Conservation (phyloP, 2,329 filamentous ascomycete species). For the Ascochyta pisi region DNA sequence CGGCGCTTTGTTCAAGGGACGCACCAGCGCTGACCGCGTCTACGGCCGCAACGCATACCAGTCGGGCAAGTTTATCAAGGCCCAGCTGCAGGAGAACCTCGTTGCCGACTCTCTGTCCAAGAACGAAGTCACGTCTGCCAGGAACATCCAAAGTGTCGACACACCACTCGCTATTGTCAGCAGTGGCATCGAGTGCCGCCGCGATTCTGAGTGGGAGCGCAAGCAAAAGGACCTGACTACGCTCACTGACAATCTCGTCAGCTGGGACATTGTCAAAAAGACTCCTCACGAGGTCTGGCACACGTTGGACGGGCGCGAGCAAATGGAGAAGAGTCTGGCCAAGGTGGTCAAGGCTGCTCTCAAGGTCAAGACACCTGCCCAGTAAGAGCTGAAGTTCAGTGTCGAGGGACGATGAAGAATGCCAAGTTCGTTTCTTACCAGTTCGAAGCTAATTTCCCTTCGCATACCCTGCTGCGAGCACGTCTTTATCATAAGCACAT, state of each 20-base stretch:
- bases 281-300: conserved; percentile 89
- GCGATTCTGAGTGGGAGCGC: conserved; percentile 75
- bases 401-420: background rate
- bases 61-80: conserved; percentile 82
- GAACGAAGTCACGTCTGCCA: conserved; percentile 79
- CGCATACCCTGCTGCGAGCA: conserved; percentile 17
- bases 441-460: conserved; percentile 1
- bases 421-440: background rate
- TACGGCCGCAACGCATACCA: conserved; percentile 83
- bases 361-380: conserved; percentile 18
- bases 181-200: conserved; percentile 74
- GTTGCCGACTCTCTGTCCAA: conserved; percentile 84
- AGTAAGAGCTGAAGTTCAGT: background rate
- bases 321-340: conserved; percentile 79
- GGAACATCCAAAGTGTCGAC: conserved; percentile 77
- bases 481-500: conserved; percentile 9
- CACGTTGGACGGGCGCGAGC: conserved; percentile 71
- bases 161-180: conserved; percentile 82
- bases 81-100: conserved; percentile 89
- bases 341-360: conserved; percentile 64
- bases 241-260: conserved; percentile 77
- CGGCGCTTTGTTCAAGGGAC: conserved; percentile 82
- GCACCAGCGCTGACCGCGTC: conserved; percentile 81
- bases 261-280: conserved; percentile 86
- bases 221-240: conserved; percentile 85